phyloP scores from a whole-genome alignment of 208 protist genomes.

The Trypanosoma avium region DNA sequence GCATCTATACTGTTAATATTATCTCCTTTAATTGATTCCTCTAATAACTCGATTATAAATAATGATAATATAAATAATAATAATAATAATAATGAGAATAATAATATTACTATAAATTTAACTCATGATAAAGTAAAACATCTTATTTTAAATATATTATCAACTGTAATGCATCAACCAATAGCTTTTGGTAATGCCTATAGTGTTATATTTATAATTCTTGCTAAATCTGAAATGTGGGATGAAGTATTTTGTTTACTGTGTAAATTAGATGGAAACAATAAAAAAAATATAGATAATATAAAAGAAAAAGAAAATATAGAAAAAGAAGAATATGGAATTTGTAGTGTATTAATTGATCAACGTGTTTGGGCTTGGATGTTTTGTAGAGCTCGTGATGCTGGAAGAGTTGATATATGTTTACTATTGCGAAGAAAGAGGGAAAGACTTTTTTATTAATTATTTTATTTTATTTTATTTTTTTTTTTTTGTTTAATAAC shows the following conservation, averaged over 20 bases:
- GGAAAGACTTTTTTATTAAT: conserved; percentile 71
- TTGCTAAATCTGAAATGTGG: conserved; percentile 32
- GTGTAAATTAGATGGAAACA: not conserved
- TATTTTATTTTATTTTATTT: not conserved
- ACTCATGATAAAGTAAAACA: not conserved
- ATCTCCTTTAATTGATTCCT: not conserved
- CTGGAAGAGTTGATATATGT: conserved; percentile 58
- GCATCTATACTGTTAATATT: conserved; percentile 4
- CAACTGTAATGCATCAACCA: conserved; percentile 17
- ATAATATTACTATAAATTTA: not conserved
- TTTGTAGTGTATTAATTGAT: conserved; percentile 34
- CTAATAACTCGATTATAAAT: too few species aligned
- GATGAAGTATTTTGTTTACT: conserved; percentile 21
- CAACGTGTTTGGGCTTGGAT: conserved; percentile 54
- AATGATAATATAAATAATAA: not conserved
- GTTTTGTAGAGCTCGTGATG: conserved; percentile 53
- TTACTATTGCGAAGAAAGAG: conserved; percentile 46
- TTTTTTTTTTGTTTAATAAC: not conserved
- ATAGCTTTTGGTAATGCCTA: conserved; percentile 35
- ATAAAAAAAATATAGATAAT: not conserved
- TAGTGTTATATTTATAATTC: conserved; percentile 27
- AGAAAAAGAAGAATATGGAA: not conserved
- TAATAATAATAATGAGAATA: not conserved
- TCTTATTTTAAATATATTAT: conserved; percentile 1
- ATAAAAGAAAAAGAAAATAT: conserved; percentile 7